Evolutionary conservation across 345 rosid genomes (phyloP).

Genomic region (Citrus hindsii): DNA sequence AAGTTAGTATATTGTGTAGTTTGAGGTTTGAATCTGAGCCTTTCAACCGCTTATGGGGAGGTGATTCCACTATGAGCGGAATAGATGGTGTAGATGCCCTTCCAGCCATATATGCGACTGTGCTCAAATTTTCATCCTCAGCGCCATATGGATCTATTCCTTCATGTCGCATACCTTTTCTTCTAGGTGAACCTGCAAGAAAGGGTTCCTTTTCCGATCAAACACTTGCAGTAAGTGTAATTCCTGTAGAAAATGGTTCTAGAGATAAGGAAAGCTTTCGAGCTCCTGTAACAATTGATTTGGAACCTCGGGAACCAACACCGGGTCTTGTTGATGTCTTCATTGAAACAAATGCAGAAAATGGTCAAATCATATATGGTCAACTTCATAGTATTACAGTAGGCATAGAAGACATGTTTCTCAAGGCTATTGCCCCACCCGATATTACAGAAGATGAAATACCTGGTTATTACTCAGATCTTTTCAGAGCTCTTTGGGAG

Average conservation of each 20-base stretch:
- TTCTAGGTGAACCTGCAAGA: constrained; percentile 63
- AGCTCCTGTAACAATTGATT: constrained; percentile 62
- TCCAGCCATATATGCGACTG: constrained; percentile 83
- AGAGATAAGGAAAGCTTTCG: constrained; percentile 48
- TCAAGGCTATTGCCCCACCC: constrained; percentile 62
- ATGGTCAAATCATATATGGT: constrained; percentile 73
- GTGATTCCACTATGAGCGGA: constrained; percentile 36
- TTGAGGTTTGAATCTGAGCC: constrained; percentile 81
- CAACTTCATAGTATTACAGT: constrained; percentile 70
- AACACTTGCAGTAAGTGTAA: constrained; percentile 41
- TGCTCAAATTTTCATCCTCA: constrained; percentile 81
- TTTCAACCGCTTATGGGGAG: constrained; percentile 52
- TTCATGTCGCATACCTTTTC: constrained; percentile 75
- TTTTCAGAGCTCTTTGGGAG: constrained; percentile 85
- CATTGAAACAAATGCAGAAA: constrained; percentile 82
- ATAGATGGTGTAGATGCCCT: constrained; percentile 46
- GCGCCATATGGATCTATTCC: constrained; percentile 87
- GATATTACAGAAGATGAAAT: constrained; percentile 46
- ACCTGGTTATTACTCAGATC: constrained; percentile 50
- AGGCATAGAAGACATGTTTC: constrained; percentile 96
- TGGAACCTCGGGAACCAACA: constrained; percentile 87
- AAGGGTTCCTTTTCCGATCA: constrained; percentile 23
- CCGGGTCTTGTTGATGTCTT: constrained; percentile 86
- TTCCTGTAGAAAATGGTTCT: constrained; percentile 41
- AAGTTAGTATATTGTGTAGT: constrained; percentile 62